Base-by-base conservation (phyloP, 2,329 filamentous ascomycete species). In the Ceratocystis lukuohia region DNA sequence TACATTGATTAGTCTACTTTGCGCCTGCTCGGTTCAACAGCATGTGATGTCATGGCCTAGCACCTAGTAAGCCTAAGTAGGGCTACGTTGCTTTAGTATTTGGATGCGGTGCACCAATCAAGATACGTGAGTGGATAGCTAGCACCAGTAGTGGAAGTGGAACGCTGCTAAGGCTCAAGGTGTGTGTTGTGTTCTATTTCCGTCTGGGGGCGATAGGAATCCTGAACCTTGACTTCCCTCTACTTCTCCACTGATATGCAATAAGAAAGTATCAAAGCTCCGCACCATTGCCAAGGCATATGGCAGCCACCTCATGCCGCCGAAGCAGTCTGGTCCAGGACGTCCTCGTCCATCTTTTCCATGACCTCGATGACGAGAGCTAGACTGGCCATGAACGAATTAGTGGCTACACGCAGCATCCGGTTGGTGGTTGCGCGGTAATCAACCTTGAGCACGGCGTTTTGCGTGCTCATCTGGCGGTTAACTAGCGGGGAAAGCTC, bases 331-430 rank as follows among this genome's bases (percentile, higher is more conserved):
- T 59, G 56, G 59, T 74, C 83, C 48, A 96, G 74, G 1, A 94
- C 87, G 77, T 96, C 92, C 30, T 86, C 84, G 75, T 97, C 93
- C 71, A 97, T 76, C 74, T 95, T 88, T 75, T 89, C 86, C 88
- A 96, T 96, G 17, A 96, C 88, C 65, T 91, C 89, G 53, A 96
- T 75, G 0, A 96, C 87, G 4, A 96, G 84, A 64, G 85, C 84
- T 66, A 96, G 75, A 71, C 88, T 95, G 72, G 97, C 93, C 81
- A 97, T 91, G 76, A 96, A 96, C 8, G 91, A 91, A 77, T 97
- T 97, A 66, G 96, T 92, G 2, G 93, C 89, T 1, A 99, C 94
- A 57, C 94, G 87, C 67, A 99, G 81, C 93, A 97, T 97, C 71
- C 94, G 87, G 74, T 96, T 96, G 22, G 94, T 97, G 0, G 91